Conservation (phyloP, 2,329 filamentous ascomycete genomes). For the Pyricularia pennisetigena region DNA sequence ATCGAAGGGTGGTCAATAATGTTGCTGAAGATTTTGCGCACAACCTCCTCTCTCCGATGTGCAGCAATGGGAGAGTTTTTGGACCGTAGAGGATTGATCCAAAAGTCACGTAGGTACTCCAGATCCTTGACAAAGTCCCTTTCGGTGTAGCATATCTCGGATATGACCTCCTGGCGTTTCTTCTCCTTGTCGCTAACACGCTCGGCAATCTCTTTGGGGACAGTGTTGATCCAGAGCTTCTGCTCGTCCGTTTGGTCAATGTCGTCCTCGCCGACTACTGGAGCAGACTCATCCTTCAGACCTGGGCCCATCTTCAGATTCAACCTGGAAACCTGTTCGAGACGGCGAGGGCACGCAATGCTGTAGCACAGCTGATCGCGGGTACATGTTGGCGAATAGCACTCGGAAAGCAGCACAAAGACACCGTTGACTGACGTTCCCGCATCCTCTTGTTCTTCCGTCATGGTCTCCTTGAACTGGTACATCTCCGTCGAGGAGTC, state of each 20-base stretch:
- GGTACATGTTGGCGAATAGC: constrained; percentile 95
- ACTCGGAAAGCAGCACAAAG: constrained; percentile 91
- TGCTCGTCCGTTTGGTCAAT: constrained; percentile 82
- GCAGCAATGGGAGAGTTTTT: constrained; percentile 81
- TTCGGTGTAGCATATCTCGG: constrained; percentile 97
- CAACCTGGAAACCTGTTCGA: constrained; percentile 89
- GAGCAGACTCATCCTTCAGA: constrained; percentile 55
- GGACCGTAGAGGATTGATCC: constrained; percentile 85
- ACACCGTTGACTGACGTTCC: constrained; percentile 78
- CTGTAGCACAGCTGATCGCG: constrained; percentile 94
- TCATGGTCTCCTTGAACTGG: constrained; percentile 87
- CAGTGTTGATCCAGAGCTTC: constrained; percentile 98
- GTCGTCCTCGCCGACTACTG: constrained; percentile 65
- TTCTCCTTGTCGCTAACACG: constrained; percentile 84
- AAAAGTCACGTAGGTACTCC: constrained; percentile 96
- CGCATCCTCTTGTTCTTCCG: constrained; percentile 75
- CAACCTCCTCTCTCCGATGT: constrained; percentile 78
- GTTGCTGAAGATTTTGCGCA: constrained; percentile 91
- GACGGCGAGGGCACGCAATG: constrained; percentile 84
- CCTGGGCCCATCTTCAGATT: constrained; percentile 91
- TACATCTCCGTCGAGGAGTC: constrained; percentile 95
- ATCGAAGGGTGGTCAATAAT: constrained; percentile 77
- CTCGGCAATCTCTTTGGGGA: constrained; percentile 89
- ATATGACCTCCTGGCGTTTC: constrained; percentile 97
- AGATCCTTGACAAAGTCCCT: constrained; percentile 98